Base-by-base conservation (phyloP, 192 early-diverging fungal species). In the Anaeromyces robustus region DNA sequence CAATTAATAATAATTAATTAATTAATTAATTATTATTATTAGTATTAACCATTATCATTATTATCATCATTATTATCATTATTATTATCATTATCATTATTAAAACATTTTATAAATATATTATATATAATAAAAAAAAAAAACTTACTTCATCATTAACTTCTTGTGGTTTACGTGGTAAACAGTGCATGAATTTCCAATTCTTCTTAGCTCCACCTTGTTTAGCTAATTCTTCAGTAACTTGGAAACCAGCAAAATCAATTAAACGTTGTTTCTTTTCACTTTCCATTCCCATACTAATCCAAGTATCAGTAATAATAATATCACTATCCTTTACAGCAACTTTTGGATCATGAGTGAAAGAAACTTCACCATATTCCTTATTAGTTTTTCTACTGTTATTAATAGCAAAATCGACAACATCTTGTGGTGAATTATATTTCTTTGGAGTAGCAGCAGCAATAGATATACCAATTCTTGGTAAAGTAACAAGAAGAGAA, bases 111-210 rank as follows among this genome's bases (percentile, higher is more conserved):
- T n/a, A n/a, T n/a, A n/a, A n/a, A n/a, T n/a, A n/a, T n/a, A n/a
- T n/a, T n/a, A n/a, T n/a, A n/a, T n/a, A n/a, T n/a, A n/a, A n/a
- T n/a, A n/a, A n/a, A n/a, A n/a, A n/a, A n/a, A n/a, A n/a, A 34
- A 39, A 6, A 30, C 78, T 41, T 68, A 92, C 94, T 82, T 96
- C 94, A 84, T 99, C 98, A 78, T 95, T 92, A 30, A 99, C 98
- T 86, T 99, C 98, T 82, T 99, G 96, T 9, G 86, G 88, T 85
- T 99, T 99, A n/a, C 98, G 89, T 2, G 98, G 98, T 79, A 99
- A 81, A 84, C 98, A 99, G 86, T 99, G 98, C 94, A 99, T 94
- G 79, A 99, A 99, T 82, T 92, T 90, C 98, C 98, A 99, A 83
- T 95, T 88, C 29, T 88, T 81, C 52, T 95, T 93, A 13, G 97